phyloP scores from a whole-genome alignment of 2,329 filamentous ascomycete species.

The Pyricularia sp. region DNA sequence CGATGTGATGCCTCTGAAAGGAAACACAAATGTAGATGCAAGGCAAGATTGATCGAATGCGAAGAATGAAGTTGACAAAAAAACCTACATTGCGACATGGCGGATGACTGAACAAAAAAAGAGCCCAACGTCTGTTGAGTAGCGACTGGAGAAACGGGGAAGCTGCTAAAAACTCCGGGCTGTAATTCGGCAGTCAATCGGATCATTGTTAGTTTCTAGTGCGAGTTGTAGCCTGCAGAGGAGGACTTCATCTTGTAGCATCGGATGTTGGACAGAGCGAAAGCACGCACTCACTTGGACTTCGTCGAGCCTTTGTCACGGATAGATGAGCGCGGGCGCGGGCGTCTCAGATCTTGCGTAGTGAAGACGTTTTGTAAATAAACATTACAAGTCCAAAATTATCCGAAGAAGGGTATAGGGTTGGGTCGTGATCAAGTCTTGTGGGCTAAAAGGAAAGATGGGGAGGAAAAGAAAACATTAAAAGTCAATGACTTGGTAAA shows the following conservation, averaged over 20 bases:
- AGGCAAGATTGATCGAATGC: neutral
- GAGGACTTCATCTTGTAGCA: neutral
- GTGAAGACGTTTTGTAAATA: too few relatives aligned
- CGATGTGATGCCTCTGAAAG: neutral
- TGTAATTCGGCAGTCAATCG: neutral
- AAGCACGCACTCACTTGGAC: neutral
- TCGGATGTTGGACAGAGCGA: neutral
- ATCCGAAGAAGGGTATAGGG: too few relatives aligned
- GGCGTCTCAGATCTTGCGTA: neutral
- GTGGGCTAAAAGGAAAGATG: neutral
- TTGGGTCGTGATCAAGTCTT: too few relatives aligned
- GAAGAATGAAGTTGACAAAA: neutral
- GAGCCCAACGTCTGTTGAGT: neutral
- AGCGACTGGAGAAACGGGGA: neutral
- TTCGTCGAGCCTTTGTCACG: neutral
- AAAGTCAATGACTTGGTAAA: neutral
- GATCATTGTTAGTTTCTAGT: neutral
- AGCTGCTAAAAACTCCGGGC: neutral
- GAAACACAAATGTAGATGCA: neutral
- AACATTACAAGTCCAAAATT: too few relatives aligned
- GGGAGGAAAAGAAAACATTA: neutral
- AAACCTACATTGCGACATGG: neutral
- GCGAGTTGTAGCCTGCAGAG: neutral
- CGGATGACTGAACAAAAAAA: neutral
- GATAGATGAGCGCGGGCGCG: neutral